Evolutionary conservation across 306 rosid species (phyloP).

Genomic region (Amphicarpaea edgeworthii): DNA sequence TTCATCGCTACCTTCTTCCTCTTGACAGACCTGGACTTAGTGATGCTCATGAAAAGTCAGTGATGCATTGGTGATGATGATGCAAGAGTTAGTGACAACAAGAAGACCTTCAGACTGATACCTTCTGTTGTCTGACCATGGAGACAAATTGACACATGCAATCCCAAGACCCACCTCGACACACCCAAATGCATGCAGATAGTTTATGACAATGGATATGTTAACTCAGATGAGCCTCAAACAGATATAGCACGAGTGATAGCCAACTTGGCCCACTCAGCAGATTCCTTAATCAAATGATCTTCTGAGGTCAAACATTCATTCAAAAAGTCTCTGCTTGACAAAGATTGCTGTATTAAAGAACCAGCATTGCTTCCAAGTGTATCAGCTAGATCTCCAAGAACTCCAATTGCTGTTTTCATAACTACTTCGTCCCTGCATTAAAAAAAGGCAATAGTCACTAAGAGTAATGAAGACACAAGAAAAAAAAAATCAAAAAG

Average conservation of each 20-base stretch:
- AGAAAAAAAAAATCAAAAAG: background rate
- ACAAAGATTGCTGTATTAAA: slow-evolving; percentile 86
- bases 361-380: slow-evolving; percentile 91
- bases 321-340: slow-evolving; percentile 84
- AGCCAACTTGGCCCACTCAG: slow-evolving; percentile 97
- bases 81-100: slow-evolving; percentile 91
- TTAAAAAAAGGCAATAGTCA: slow-evolving; percentile 14
- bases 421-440: slow-evolving; percentile 90
- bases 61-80: slow-evolving; percentile 83
- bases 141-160: slow-evolving; percentile 73
- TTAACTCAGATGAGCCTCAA: slow-evolving; percentile 62
- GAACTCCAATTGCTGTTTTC: slow-evolving; percentile 96
- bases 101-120: slow-evolving; percentile 62
- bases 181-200: slow-evolving; percentile 87
- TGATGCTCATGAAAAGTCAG: slow-evolving; percentile 79
- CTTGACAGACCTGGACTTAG: slow-evolving; percentile 61
- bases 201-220: slow-evolving; percentile 56
- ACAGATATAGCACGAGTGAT: slow-evolving; percentile 88
- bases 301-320: slow-evolving; percentile 94
- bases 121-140: slow-evolving; percentile 73
- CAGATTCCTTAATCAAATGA: slow-evolving; percentile 85
- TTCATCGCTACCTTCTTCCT: slow-evolving; percentile 62
- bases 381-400: slow-evolving; percentile 95
- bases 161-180: slow-evolving; percentile 64
- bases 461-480: slow-evolving; percentile 23